Base-by-base conservation (phyloP, 352 stramenopile species). In the Pilasporangium apinafurcum region DNA sequence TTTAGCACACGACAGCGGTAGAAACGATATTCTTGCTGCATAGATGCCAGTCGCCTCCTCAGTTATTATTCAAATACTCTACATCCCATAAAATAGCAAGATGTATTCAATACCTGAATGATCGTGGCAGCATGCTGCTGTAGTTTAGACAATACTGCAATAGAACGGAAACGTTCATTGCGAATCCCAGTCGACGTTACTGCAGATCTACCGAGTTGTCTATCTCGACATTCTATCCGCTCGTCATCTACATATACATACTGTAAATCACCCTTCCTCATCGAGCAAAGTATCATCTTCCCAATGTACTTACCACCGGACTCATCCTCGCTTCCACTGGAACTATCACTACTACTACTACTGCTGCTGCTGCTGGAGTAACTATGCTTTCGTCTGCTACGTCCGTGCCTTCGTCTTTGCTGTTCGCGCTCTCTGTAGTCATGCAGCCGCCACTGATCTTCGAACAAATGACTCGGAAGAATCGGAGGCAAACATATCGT, bases 111-210 rank as follows among this genome's bases (percentile, higher is more conserved):
- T 27, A 83, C 69, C 55, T 83, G 69, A 22, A 83, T 76, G 38
- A 62, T 49, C 1, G 17, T 42, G 12, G 63, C 69, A 16, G 69
- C 65, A 14, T 52, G 56, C 6, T 66, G 47, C 43, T 77, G 69
- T 21, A 83, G 48, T 18, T 51, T 61, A 6, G 66, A 73, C 53
- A 83, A 70, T 12, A 53, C 55, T 8, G 62, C 60, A 4, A 83
- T 39, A 5, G 69, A 79, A 4, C 47, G 61, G 35, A 83, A 62
- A 37, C 65, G 65, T 37, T 78, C 63, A 31, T 44, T 62, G 8
- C 62, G 38, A 44, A 74, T 68, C 43, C 31, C 9, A 51, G 9
- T n/a, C 8, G 9, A 38, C 33, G 33, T 20, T 9, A 10, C 8
- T 8, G 8, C n/a, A n/a, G n/a, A n/a, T n/a, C n/a, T n/a, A n/a